Conservation (phyloP, 352 stramenopile species). For the Phytophthora ramorum region DNA sequence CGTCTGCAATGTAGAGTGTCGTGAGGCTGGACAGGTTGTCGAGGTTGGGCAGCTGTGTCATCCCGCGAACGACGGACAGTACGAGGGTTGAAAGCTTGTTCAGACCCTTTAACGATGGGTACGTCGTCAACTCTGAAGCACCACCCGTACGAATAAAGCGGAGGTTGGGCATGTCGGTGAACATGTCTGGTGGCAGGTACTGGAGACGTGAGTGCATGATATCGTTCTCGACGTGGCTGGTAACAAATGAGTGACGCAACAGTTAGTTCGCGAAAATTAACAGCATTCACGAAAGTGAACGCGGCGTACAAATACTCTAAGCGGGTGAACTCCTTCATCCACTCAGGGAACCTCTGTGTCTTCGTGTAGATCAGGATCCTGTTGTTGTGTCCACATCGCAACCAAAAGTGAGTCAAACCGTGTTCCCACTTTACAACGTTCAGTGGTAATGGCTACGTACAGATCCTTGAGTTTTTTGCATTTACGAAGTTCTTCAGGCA, state of each 20-base stretch:
- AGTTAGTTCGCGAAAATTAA: not conserved
- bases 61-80: conserved; percentile 22
- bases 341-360: conserved; percentile 32
- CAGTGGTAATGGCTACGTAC: conserved; percentile 5
- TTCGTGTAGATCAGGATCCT: conserved; percentile 46
- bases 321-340: conserved; percentile 35
- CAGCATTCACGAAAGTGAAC: not conserved
- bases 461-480: conserved; percentile 39
- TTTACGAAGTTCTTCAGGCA: conserved; percentile 39
- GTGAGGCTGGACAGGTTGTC: conserved; percentile 33
- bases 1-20: conserved; percentile 38
- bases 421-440: not conserved
- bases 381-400: not conserved
- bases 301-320: conserved; percentile 40
- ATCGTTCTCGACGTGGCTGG: conserved; percentile 43
- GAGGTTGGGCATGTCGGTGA: conserved; percentile 45
- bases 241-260: not conserved
- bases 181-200: conserved; percentile 40
- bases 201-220: conserved; percentile 40
- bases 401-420: not conserved
- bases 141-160: conserved; percentile 46
- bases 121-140: conserved; percentile 30
- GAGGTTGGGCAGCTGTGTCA: conserved; percentile 40
- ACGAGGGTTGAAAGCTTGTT: conserved; percentile 41
- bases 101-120: conserved; percentile 45